A percentile compares a stretch with the other conserved stretches of the same genome.
Conservation (phyloP, 2,329 filamentous ascomycete species). For the Bimuria novae-zelandiae region DNA sequence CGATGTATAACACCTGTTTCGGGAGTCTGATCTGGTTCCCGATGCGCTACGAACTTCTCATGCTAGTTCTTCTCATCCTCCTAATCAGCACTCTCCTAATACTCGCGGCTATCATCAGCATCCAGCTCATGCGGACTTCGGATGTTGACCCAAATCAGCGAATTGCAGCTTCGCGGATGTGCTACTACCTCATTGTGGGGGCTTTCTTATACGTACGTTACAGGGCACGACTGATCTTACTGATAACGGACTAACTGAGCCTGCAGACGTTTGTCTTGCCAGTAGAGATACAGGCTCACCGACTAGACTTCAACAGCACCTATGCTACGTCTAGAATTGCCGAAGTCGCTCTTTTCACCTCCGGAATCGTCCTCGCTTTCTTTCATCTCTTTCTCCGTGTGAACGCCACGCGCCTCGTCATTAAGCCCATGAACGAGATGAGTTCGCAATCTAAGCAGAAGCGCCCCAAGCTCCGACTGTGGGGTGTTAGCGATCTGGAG, state of each 20-base stretch:
- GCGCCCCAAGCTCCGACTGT: constrained; percentile 56
- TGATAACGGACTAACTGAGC: constrained; percentile 7
- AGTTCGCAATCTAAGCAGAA: constrained; percentile 46
- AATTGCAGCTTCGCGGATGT: constrained; percentile 69
- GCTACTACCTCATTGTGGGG: constrained; percentile 66
- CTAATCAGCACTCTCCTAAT: constrained; percentile 58
- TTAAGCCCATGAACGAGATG: constrained; percentile 55
- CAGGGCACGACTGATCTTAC: constrained; percentile 44
- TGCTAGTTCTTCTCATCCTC: constrained; percentile 59
- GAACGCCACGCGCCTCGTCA: constrained; percentile 62
- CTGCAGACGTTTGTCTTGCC: constrained; percentile 63
- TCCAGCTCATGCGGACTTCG: constrained; percentile 60
- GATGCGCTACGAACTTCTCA: constrained; percentile 62
- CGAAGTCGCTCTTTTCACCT: constrained; percentile 68
- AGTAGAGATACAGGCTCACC: constrained; percentile 62
- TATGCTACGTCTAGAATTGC: constrained; percentile 65
- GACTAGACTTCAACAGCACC: constrained; percentile 47
- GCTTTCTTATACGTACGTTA: constrained; percentile 55
- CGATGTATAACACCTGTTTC: constrained; percentile 65
- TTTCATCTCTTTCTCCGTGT: constrained; percentile 71
- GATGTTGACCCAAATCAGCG: constrained; percentile 64
- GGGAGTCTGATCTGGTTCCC: constrained; percentile 72
- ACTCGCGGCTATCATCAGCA: constrained; percentile 60
- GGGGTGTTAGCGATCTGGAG: constrained; percentile 49
- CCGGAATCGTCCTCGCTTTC: constrained; percentile 67